These are phyloP conservation scores for Lagerstroemia speciosa DNA, from an alignment of 345 rosid species.

Conservation along the genomic window DNA sequence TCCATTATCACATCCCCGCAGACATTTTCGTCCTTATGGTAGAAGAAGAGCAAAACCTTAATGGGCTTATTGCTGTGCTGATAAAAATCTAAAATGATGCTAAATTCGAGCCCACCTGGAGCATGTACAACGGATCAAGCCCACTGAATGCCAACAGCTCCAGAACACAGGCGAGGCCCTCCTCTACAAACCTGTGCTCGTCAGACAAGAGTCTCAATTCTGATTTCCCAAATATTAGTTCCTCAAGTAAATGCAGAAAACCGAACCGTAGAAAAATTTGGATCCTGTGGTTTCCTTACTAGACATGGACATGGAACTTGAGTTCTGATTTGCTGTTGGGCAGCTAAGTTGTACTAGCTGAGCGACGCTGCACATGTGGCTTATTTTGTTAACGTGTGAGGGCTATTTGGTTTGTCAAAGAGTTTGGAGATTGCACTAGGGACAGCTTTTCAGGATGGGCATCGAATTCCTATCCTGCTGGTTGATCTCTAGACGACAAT, in stretches of 20 bases:
- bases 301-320: too few relatives aligned
- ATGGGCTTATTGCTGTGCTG: slow-evolving; percentile 18
- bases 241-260: slow-evolving; percentile 35
- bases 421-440: too few relatives aligned
- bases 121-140: slow-evolving; percentile 20
- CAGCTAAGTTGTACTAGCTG: too few relatives aligned
- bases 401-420: too few relatives aligned
- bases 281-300: too few relatives aligned
- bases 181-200: slow-evolving; percentile 22
- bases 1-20: slow-evolving; percentile 30
- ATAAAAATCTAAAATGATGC: slow-evolving; percentile 24
- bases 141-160: slow-evolving; percentile 23
- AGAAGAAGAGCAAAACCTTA: slow-evolving; percentile 25
- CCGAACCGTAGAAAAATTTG: slow-evolving; percentile 24
- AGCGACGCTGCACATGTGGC: too few relatives aligned
- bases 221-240: slow-evolving; percentile 22
- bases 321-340: too few relatives aligned
- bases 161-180: slow-evolving; percentile 27
- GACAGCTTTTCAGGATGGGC: not conserved
- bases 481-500: not conserved
- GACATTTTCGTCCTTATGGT: slow-evolving; percentile 10
- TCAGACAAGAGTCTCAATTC: slow-evolving; percentile 19
- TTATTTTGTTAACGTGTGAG: too few relatives aligned
- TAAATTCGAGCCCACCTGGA: slow-evolving; percentile 28
- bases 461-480: not conserved